Conservation (phyloP, 805 yeast genomes). For the Debaryomyces tyrocola region DNA sequence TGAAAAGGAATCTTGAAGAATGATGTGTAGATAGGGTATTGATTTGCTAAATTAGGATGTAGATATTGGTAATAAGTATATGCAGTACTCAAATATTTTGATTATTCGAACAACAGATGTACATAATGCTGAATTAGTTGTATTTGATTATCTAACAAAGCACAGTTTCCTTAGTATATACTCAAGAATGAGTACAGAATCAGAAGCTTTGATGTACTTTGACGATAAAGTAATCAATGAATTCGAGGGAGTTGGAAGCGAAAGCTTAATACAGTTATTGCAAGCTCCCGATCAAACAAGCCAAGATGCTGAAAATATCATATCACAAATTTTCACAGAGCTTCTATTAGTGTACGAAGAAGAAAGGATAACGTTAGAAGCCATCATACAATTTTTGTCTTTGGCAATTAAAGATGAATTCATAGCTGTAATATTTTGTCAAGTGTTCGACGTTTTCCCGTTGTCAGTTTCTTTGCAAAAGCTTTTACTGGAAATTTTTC, state of each 20-base stretch:
- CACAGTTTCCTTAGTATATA: background rate
- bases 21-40: too few species aligned
- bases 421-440: slow-evolving; percentile 35
- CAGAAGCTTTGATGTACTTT: slow-evolving; percentile 18
- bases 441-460: slow-evolving; percentile 40
- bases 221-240: slow-evolving; percentile 31
- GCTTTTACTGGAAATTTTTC: slow-evolving; percentile 21
- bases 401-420: slow-evolving; percentile 30
- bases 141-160: too few species aligned
- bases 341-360: slow-evolving; percentile 27
- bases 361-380: slow-evolving; percentile 11
- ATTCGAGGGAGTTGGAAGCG: slow-evolving; percentile 31
- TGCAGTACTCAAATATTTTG: background rate
- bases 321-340: slow-evolving; percentile 34
- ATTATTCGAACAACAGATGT: background rate
- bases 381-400: slow-evolving; percentile 22
- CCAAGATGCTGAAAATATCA: slow-evolving; percentile 13
- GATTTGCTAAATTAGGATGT: too few species aligned
- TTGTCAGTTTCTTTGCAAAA: slow-evolving; percentile 17
- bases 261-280: slow-evolving; percentile 28
- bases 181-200: background rate
- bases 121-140: too few species aligned
- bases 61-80: background rate
- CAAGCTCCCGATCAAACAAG: slow-evolving; percentile 23
- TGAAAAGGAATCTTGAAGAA: too few species aligned